A percentile compares a stretch with the other conserved stretches of the same genome.
Conservation (phyloP, 169 alveolate species). For the Cryptosporidium sp. region DNA sequence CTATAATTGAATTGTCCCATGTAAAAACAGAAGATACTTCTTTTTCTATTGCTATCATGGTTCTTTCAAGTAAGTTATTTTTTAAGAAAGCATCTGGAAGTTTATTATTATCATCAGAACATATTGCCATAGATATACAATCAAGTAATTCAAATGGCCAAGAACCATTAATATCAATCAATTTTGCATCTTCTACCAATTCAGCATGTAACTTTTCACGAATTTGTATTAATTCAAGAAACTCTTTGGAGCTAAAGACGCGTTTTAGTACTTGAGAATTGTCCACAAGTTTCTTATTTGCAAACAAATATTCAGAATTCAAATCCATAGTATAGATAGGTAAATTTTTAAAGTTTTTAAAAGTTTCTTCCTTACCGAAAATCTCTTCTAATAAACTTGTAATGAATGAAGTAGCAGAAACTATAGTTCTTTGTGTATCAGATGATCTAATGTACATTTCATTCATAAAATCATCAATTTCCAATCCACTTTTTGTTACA, state of each 20-base stretch:
- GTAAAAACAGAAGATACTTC: constrained; percentile 32
- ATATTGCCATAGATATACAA: constrained; percentile 29
- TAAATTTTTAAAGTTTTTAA: background rate
- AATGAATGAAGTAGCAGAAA: constrained; percentile 63
- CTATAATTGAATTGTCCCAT: constrained; percentile 21
- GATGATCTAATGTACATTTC: constrained; percentile 49
- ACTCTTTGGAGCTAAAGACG: background rate
- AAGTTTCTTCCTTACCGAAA: constrained; percentile 36
- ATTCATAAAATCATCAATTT: background rate
- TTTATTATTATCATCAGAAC: constrained; percentile 40
- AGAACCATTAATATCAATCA: background rate
- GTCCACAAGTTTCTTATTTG: constrained; percentile 42
- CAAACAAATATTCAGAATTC: constrained; percentile 38
- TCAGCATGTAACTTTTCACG: constrained; percentile 25
- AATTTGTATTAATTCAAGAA: too few relatives aligned
- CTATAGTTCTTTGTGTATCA: constrained; percentile 64
- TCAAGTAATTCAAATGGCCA: constrained; percentile 65
- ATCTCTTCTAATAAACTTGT: constrained; percentile 39
- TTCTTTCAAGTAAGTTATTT: constrained; percentile 46
- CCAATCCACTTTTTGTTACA: constrained; percentile 26
- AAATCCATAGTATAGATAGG: constrained; percentile 49
- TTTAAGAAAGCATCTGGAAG: constrained; percentile 10
- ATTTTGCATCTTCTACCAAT: background rate
- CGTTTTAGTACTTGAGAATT: background rate
- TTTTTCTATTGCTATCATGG: constrained; percentile 44